Conservation (phyloP, 768 basidiomycete genomes). For the Naganishia antarctica region DNA sequence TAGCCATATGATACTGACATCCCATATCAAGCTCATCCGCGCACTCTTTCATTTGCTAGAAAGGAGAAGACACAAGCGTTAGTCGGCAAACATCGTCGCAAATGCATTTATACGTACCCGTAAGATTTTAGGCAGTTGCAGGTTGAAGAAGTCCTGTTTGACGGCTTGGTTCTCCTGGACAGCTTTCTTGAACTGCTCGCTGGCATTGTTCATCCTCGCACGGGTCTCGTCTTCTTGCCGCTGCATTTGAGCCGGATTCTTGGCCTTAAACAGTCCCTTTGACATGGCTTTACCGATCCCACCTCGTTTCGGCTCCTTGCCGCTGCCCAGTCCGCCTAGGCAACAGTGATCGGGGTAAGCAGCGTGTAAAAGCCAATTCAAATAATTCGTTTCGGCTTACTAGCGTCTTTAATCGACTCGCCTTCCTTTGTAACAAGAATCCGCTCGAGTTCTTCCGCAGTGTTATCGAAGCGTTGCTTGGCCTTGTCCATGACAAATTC, state of each 20-base stretch:
- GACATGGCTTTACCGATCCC: conserved; percentile 85
- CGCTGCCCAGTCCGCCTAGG: conserved; percentile 56
- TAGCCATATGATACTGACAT: conserved; percentile 92
- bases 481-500: conserved; percentile 81
- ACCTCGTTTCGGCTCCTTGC: conserved; percentile 60
- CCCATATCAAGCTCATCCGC: conserved; percentile 94
- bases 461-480: conserved; percentile 75
- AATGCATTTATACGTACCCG: too few species aligned
- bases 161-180: conserved; percentile 81
- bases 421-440: conserved; percentile 91
- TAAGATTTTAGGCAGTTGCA: conserved; percentile 87
- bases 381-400: conserved; percentile 46
- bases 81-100: too few species aligned
- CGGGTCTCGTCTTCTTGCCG: conserved; percentile 93
- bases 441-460: conserved; percentile 90
- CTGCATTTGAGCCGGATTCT: conserved; percentile 87
- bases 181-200: conserved; percentile 84
- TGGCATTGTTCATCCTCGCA: conserved; percentile 72
- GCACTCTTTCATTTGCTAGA: conserved; percentile 83
- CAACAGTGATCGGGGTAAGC: conserved; percentile 34
- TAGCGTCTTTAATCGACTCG: conserved; percentile 70
- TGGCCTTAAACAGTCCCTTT: conserved; percentile 85
- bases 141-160: conserved; percentile 96
- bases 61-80: too few species aligned
- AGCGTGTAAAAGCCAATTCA: conserved; percentile 30